Percentiles rank a stretch among this genome's conserved stretches.
These are phyloP conservation scores for Fragilaria radians DNA, from an alignment of 108 stramenopile genomes.

Conservation along the genomic window DNA sequence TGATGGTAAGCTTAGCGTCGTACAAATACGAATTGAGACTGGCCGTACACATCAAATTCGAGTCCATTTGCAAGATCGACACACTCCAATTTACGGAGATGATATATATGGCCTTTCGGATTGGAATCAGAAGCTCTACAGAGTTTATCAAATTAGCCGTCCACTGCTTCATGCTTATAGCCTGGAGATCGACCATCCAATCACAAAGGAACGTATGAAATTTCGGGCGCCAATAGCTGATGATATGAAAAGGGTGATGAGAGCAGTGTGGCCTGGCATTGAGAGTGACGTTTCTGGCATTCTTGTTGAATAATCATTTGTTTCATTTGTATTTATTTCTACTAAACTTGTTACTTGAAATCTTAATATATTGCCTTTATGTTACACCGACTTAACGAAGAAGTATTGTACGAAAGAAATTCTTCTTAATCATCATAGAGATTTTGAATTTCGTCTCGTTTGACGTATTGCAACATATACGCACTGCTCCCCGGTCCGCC, in stretches of 20 bases:
- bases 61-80: slow-evolving; percentile 89
- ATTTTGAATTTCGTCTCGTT: slow-evolving; percentile 43
- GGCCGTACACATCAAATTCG: slow-evolving; percentile 94
- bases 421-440: slow-evolving; percentile 24
- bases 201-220: slow-evolving; percentile 71
- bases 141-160: slow-evolving; percentile 67
- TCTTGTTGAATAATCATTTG: slow-evolving; percentile 12
- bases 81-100: slow-evolving; percentile 93
- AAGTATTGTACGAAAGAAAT: background rate
- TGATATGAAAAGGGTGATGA: slow-evolving; percentile 73
- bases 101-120: slow-evolving; percentile 88
- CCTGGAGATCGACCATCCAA: slow-evolving; percentile 83
- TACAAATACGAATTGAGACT: slow-evolving; percentile 87
- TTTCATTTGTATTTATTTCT: background rate
- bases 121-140: slow-evolving; percentile 77
- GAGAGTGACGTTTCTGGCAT: slow-evolving; percentile 27
- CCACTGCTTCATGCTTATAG: slow-evolving; percentile 88
- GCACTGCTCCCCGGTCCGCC: slow-evolving; percentile 69
- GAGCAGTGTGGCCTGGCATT: slow-evolving; percentile 59
- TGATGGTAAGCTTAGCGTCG: slow-evolving; percentile 87
- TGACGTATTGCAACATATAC: slow-evolving; percentile 78
- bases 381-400: background rate
- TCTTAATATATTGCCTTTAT: background rate
- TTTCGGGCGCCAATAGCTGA: slow-evolving; percentile 80
- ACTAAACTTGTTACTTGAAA: slow-evolving; percentile 2